Base-by-base conservation (phyloP, 2,329 filamentous ascomycete species). In the Xylariomycetidae sp. region DNA sequence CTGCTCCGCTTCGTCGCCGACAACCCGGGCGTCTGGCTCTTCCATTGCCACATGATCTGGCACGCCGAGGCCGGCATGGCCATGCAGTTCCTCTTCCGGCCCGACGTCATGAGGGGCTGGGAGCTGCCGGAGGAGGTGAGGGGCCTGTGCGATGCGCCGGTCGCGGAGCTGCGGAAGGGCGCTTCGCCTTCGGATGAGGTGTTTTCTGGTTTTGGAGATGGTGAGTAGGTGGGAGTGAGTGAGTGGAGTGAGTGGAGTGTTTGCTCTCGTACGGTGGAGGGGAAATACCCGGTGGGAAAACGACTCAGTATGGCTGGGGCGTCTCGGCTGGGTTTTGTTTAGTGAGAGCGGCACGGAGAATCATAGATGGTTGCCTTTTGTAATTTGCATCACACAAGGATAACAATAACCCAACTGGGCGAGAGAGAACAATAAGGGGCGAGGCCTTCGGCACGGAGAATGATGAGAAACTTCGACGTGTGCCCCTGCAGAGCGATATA, bases 1-100 rank as follows among this genome's bases (percentile, higher is more conserved):
- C 48, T 73, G 31, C 45, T 74, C 7, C 56, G 70, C 11, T 63
- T 74, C 30, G 53, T 69, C 15, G 62, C 66, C 3, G 69, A 74
- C 40, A 72, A 72, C 40, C 66, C 69, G 2, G 70, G 70, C 9
- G 54, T 64, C 4, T 64, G 61, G 60, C 45, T 59, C 6, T 56
- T 64, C 25, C 61, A 64, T 41, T 64, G 61, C 45, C 61, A 64
- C 38, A 59, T 62, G 36, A 36, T 57, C 9, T 64, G 59, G 58
- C 59, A 63, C 41, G 54, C 54, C 12, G 56, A 59, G 36, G 57
- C 53, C 4, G 59, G 61, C 16, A 62, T 63, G 60, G 59, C 45
- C 2, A 53, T 64, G 59, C 56, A 59, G 33, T 56, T 64, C 36
- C 45, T 76, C 23, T 68, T 63, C 4, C 55, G 64, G 18, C 57